These are phyloP conservation scores for Scedosporium dehoogii DNA, from an alignment of 2,329 filamentous ascomycete species.

Conservation along the genomic window DNA sequence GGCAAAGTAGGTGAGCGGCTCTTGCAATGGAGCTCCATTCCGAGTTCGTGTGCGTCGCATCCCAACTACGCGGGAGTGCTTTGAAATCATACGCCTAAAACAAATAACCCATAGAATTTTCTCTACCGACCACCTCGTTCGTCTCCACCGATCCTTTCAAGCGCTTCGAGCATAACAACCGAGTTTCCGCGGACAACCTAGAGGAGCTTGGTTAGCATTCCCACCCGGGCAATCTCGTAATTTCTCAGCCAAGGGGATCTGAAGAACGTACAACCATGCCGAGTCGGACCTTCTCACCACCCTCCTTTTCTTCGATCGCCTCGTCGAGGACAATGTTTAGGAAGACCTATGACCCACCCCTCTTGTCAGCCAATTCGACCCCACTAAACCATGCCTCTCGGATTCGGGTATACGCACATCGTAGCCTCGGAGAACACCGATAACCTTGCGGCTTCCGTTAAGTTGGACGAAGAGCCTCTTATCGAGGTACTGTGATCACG, in stretches of 20 bases:
- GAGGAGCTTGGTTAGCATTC: not conserved
- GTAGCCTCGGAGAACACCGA: slow-evolving; percentile 88
- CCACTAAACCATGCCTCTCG: not conserved
- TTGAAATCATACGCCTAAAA: not conserved
- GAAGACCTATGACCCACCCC: slow-evolving; percentile 67
- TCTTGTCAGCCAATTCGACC: slow-evolving; percentile 11
- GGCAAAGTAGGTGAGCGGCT: not conserved
- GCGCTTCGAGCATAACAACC: slow-evolving; percentile 91
- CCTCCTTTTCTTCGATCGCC: slow-evolving; percentile 86
- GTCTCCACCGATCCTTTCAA: slow-evolving; percentile 57
- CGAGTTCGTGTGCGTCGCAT: not conserved
- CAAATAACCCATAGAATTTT: not conserved
- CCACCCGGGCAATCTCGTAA: no score
- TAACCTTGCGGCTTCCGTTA: slow-evolving; percentile 95
- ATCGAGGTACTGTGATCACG: slow-evolving; percentile 73
- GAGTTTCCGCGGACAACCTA: slow-evolving; percentile 95
- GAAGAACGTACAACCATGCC: slow-evolving; percentile 73
- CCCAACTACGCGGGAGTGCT: not conserved
- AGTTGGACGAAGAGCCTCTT: slow-evolving; percentile 97
- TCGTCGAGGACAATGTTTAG: slow-evolving; percentile 97
- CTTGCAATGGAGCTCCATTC: not conserved
- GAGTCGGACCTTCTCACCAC: slow-evolving; percentile 79
- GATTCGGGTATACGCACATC: slow-evolving; percentile 57
- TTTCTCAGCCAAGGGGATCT: not conserved
- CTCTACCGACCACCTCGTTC: slow-evolving; percentile 25